Percentiles rank a stretch among this genome's conserved stretches.
These are phyloP conservation scores for Chenopodium berlandieri DNA, from an alignment of 148 eudicot species.

Conservation along the genomic window DNA sequence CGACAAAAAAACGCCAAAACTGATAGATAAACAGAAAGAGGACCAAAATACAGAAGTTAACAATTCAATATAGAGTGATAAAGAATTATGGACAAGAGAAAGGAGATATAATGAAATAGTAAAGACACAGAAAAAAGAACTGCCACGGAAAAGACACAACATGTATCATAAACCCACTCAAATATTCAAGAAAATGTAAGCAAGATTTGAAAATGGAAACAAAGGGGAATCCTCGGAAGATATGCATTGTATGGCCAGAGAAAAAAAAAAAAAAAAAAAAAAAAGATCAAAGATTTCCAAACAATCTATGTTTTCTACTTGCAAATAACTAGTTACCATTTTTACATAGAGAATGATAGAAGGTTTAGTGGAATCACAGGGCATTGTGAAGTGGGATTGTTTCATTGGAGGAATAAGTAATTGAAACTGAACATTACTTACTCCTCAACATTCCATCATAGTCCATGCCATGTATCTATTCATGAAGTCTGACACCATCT, in stretches of 20 bases:
- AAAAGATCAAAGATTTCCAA: neutral
- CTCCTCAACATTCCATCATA: neutral
- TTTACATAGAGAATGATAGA: too few relatives aligned
- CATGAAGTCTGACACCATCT: neutral
- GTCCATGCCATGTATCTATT: neutral
- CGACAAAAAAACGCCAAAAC: neutral
- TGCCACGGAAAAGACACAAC: neutral
- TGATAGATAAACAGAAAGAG: neutral
- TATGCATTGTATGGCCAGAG: neutral
- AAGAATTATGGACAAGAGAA: neutral
- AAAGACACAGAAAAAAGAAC: neutral
- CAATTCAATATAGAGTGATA: neutral
- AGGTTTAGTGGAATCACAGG: neutral
- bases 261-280: neutral
- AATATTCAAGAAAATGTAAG: neutral
- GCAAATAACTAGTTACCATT: too few relatives aligned
- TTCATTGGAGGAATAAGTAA: neutral
- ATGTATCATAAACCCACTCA: neutral
- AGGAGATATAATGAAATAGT: neutral
- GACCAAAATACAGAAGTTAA: neutral
- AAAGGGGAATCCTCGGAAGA: neutral
- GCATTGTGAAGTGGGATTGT: neutral
- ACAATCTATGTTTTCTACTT: too few relatives aligned
- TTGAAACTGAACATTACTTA: neutral
- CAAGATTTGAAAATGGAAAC: neutral